Conservation (phyloP, 2,329 filamentous ascomycete genomes). For the Fusarium sp. region DNA sequence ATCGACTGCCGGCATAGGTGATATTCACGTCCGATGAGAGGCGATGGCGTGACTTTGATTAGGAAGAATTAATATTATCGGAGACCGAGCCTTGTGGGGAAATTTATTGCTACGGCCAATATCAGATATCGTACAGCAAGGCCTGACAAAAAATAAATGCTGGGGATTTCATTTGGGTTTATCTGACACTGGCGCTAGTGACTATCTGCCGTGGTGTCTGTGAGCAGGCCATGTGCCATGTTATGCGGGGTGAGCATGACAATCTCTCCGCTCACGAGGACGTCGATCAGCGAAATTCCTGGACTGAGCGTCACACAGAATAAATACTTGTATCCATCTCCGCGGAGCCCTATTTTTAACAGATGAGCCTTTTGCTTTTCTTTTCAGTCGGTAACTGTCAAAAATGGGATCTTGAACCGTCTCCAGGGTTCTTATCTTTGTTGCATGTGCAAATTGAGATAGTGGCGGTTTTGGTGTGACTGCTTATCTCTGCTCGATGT, state of each 20-base stretch:
- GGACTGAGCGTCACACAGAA: not conserved
- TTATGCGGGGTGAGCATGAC: not conserved
- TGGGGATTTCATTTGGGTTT: not conserved
- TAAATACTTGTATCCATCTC: not conserved
- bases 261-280: not conserved
- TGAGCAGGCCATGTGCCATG: not conserved
- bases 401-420: not conserved
- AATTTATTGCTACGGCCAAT: not conserved
- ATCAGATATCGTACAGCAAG: not conserved
- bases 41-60: rapidly evolving
- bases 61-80: not conserved
- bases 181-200: not conserved
- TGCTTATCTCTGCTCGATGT: not conserved
- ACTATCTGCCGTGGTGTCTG: not conserved
- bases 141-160: rapidly evolving
- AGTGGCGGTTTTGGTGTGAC: not conserved
- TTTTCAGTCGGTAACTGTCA: rapidly evolving
- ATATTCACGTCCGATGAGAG: not conserved
- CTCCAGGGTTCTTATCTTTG: not conserved
- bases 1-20: not conserved
- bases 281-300: not conserved
- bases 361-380: rapidly evolving
- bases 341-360: not conserved
- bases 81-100: not conserved
- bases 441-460: not conserved